Base-by-base conservation (phyloP, 805 yeast species). In the Wickerhamomyces hampshirensis region DNA sequence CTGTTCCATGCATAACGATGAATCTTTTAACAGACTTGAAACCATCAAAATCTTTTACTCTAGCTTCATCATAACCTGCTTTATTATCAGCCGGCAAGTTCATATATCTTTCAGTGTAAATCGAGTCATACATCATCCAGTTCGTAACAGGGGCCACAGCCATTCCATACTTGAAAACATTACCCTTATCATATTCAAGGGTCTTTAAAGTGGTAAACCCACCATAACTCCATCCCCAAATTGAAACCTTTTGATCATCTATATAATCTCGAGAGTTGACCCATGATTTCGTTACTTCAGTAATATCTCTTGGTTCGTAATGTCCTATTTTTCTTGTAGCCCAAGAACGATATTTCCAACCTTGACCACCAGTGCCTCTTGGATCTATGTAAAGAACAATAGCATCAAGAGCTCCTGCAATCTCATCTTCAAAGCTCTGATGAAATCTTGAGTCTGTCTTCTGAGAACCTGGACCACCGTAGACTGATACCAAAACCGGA, bases 211-310 rank as follows among this genome's bases (percentile, higher is more conserved):
- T 79, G 7, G 80, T 67, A 52, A 80, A 84, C 1, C 91, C 95
- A 37, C 95, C 95, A 57, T 83, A 84, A 1, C 89, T 80, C 89
- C 93, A 84, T 12, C 95, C 95, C 89, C 93, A 84, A 26, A 84
- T 69, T 0, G 87, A 85, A 4, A 81, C 74, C 38, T 65, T 65
- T 1, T 68, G 63, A 4, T 48, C 47, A 51, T 83, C 81, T 14
- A 84, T 67, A 41, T 69, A 70, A 0, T 36, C 40, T 18, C 56
- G 39, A 18, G 66, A 55, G 1, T 58, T 59, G 6, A 83, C 69
- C 53, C 76, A 78, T 24, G 63, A 65, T 28, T 71, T 58, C 0
- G 77, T 68, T 0, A 76, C 69, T 4, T 63, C 65, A 0, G 72
- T 66, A 11, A 84, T 61, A 55, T 84, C 95, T 32, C 80, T 60